Conservation (phyloP, 2,329 filamentous ascomycete species). For the Thielaviopsis musarum region DNA sequence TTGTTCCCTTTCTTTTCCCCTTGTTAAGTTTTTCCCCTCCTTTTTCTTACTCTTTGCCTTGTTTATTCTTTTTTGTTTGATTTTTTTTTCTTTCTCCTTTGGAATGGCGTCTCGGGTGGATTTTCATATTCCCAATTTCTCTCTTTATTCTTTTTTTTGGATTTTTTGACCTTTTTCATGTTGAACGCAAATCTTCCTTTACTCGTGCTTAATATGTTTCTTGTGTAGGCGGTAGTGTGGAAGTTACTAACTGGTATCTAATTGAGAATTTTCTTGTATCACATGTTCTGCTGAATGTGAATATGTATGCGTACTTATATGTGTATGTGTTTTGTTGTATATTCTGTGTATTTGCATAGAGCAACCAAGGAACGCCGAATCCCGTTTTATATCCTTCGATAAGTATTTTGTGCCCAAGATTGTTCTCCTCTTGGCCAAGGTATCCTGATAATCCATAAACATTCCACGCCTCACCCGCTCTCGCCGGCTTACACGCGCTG, state of each 20-base stretch:
- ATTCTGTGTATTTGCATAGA: background rate
- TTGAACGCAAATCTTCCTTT: background rate
- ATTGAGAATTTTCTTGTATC: conserved; percentile 1
- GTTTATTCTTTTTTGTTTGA: conserved; percentile 12
- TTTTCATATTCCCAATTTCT: conserved; percentile 17
- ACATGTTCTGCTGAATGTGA: background rate
- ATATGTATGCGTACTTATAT: too few species aligned
- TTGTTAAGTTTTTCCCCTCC: conserved; percentile 11
- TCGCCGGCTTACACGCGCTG: conserved; percentile 1
- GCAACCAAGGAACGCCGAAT: background rate
- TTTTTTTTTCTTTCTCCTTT: conserved; percentile 11
- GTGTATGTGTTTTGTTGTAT: background rate
- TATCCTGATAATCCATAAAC: background rate
- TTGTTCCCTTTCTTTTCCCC: conserved; percentile 15
- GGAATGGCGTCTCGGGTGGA: conserved; percentile 13
- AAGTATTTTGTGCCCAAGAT: background rate
- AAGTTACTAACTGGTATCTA: background rate
- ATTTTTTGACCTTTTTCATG: background rate
- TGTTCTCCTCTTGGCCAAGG: background rate
- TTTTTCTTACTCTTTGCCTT: conserved; percentile 11
- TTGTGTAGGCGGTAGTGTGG: background rate
- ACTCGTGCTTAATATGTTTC: background rate
- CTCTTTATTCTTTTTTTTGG: conserved; percentile 11
- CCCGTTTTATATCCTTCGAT: background rate
- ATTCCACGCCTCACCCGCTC: background rate